These are phyloP conservation scores for Avena sativa DNA, from an alignment of 176 grass and related monocot genomes.

Conservation along the genomic window DNA sequence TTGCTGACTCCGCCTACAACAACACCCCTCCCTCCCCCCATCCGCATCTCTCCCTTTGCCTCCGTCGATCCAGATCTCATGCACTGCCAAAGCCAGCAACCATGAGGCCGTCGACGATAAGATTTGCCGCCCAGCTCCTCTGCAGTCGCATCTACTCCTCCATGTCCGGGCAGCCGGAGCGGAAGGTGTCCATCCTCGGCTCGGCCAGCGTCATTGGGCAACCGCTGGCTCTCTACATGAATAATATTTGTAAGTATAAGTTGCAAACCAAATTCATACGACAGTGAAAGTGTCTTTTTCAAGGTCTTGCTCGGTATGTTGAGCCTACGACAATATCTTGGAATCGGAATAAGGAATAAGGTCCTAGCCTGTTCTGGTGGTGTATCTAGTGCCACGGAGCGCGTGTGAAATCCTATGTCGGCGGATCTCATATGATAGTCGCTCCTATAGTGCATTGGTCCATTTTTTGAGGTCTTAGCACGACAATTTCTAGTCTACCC, in stretches of 20 bases:
- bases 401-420: too few relatives aligned
- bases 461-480: too few relatives aligned
- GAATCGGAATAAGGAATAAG: too few relatives aligned
- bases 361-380: too few relatives aligned
- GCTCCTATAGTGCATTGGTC: too few relatives aligned
- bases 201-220: conserved; percentile 54
- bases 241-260: not conserved
- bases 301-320: too few relatives aligned
- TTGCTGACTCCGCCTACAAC: not conserved
- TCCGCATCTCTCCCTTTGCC: not conserved
- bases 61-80: conserved; percentile 15
- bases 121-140: conserved; percentile 14
- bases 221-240: conserved; percentile 54
- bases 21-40: not conserved
- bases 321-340: too few relatives aligned
- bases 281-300: too few relatives aligned
- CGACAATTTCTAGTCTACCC: too few relatives aligned
- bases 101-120: conserved; percentile 45
- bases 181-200: conserved; percentile 53
- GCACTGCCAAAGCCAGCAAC: not conserved
- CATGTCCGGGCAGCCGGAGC: conserved; percentile 23
- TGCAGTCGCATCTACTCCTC: conserved; percentile 39
- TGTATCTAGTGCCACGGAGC: too few relatives aligned
- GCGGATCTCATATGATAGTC: too few relatives aligned
- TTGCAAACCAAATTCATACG: too few relatives aligned